Evolutionary conservation across 176 grass and related monocot species (phyloP), one percentile per base, ranked within the genome.

Genomic region (sorghum (Sorghum bicolor)): DNA sequence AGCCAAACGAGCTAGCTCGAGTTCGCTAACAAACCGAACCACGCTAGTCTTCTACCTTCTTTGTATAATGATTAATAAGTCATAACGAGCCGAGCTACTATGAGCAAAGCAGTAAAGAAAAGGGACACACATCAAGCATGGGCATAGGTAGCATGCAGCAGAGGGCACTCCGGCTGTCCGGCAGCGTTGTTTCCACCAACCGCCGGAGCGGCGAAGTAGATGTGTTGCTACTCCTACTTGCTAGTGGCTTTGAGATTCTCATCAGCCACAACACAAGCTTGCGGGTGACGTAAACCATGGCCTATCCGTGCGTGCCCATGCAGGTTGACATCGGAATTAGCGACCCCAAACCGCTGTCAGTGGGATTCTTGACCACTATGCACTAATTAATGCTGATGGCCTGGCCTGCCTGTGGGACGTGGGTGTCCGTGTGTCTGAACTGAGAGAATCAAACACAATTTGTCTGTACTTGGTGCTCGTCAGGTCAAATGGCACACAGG

Each of bases 231-330:
- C 44, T 47, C 13, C 43, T 16, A 17, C 5, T 50, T 6, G 47
- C 55, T 69, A 16, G 72, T 82, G 80, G 86, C 80, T 83, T 83
- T 77, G 80, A 77, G 86, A 78, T 52, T 63, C 80, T 78, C 80
- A 0, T 15, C 38, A 47, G 13, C 13, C 43, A 14, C 44, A 47
- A 47, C 13, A 61, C 50, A 47, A 34, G 53, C 74, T 72, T 63
- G 72, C 80, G 20, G 62, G 67, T 88, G 86, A 84, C 81, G 86
- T 84, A 72, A 88, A 79, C 74, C 41, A 1, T 19, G 65, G 31
- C 86, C 73, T 55, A 75, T 69, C 62, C 26, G 62, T 32, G 55
- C 3, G 26, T 47, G 70, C 70, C 70, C n/a, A 45, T 29, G 70
- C 28, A 48, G 40, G 71, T 30, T 44, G 61, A 72, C 72, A 22